Evolutionary conservation across 2,329 filamentous ascomycete genomes (phyloP).

Genomic region (Nothomitra cinnamomea): DNA sequence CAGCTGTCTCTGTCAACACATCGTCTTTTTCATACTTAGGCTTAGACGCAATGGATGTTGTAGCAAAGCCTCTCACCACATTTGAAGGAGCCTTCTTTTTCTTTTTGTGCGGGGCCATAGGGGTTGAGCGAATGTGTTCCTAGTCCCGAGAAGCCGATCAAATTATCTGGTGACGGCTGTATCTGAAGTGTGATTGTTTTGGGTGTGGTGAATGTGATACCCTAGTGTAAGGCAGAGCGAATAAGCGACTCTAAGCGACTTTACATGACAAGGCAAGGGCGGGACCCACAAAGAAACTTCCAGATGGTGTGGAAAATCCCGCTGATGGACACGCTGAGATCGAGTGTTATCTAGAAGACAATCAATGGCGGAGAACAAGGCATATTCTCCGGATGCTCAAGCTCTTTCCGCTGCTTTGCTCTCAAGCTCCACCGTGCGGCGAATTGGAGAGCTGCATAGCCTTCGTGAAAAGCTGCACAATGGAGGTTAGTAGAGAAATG

Average conservation of each 20-base stretch:
- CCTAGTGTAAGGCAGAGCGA: no score
- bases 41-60: constrained; percentile 79
- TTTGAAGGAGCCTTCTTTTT: constrained; percentile 85
- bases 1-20: constrained; percentile 1
- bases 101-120: constrained; percentile 60
- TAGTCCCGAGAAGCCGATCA: not conserved
- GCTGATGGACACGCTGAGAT: constrained; percentile 10
- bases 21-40: constrained; percentile 41
- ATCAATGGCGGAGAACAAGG: constrained; percentile 2
- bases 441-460: constrained; percentile 36
- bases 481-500: constrained; percentile 29
- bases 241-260: not conserved
- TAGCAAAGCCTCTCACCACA: constrained; percentile 82
- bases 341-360: not conserved
- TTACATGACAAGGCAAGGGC: not conserved
- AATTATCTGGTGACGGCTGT: no score
- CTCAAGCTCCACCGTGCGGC: constrained; percentile 35
- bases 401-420: not conserved
- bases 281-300: not conserved
- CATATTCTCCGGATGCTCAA: not conserved
- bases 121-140: constrained; percentile 4
- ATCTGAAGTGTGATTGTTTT: no score
- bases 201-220: no score
- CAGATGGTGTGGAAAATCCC: constrained; percentile 7
- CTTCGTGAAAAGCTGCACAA: constrained; percentile 40